Base-by-base conservation (phyloP, 1,284 basidiomycete genomes). In the Trichosporon ovoides region DNA sequence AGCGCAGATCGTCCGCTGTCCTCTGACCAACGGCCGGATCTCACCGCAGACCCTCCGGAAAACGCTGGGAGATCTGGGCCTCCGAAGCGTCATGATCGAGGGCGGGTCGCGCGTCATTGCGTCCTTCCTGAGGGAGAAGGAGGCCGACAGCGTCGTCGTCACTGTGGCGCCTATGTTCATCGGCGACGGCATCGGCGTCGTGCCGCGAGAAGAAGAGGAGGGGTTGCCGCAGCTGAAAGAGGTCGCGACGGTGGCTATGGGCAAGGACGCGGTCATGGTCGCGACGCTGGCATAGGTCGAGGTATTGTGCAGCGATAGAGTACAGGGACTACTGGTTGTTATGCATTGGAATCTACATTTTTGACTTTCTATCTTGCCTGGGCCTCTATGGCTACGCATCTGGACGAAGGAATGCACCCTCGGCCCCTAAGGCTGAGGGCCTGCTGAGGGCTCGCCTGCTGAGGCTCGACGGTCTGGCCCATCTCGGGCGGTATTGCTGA, bases 41-140 rank as follows among this genome's bases (percentile, higher is more conserved):
- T 77, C 82, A 7, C 79, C 89, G 3, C 67, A 74, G 0, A 70
- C 73, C 9, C 72, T 89, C 11, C 82, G 91, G 2, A 67, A 65
- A 12, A 77, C 78, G 7, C 79, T 93, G 24, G 74, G 76, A 20
- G 70, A 75, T 11, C 76, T 82, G 20, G 85, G 83, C 11, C 81
- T 96, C 58, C 77, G 77, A 7, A 87, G 86, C 3, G 79, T 97
- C 54, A 98, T 98, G 95, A 87, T 97, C 11, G 95, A 98, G 79
- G 95, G 95, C 53, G 95, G 95, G 16, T 88, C 91, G 4, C 78
- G 80, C 6, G 82, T 98, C 59, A 92, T 98, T 57, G 80, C 82
- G 16, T 85, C 88, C 2, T 91, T 95, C 76, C 78, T 96, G 0
- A 67, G 70, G 18, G 68, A 74, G 1, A 61, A 71, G 31, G 38